These are phyloP conservation scores for Stellera chamaejasme DNA, from an alignment of 345 rosid species.

Conservation along the genomic window DNA sequence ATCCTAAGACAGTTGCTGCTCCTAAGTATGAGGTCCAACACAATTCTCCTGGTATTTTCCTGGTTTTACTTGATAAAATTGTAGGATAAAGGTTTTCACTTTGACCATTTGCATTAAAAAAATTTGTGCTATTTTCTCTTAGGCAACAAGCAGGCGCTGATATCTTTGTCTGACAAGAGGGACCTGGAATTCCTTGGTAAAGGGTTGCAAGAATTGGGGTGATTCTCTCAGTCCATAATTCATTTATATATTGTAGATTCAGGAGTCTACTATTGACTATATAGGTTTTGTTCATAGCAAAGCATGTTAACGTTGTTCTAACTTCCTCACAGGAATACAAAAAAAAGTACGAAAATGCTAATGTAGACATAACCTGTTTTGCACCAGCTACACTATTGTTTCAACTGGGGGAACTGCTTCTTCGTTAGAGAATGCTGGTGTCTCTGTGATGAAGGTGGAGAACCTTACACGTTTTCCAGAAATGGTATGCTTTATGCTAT, in stretches of 20 bases:
- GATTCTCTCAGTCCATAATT: not conserved
- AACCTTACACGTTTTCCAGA: slow-evolving; percentile 78
- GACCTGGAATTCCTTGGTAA: slow-evolving; percentile 59
- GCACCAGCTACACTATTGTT: slow-evolving; percentile 64
- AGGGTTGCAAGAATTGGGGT: slow-evolving; percentile 80
- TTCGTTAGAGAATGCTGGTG: slow-evolving; percentile 66
- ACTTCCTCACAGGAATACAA: not conserved
- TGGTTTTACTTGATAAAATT: not conserved
- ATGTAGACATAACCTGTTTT: slow-evolving; percentile 1
- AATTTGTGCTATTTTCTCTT: slow-evolving; percentile 6
- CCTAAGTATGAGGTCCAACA: slow-evolving; percentile 18
- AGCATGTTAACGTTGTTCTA: too few species aligned
- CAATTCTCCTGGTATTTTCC: slow-evolving; percentile 29
- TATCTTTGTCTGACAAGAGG: slow-evolving; percentile 82
- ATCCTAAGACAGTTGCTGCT: slow-evolving; percentile 29
- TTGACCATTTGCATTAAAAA: not conserved
- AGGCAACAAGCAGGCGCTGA: slow-evolving; percentile 72
- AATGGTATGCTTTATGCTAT: slow-evolving; percentile 45
- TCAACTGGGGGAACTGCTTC: slow-evolving; percentile 98
- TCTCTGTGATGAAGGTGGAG: slow-evolving; percentile 86
- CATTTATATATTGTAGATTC: too few species aligned
- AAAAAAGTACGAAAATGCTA: not conserved
- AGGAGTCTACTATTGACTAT: too few species aligned
- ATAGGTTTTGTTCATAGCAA: too few species aligned
- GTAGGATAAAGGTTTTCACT: too few species aligned